phyloP scores from a whole-genome alignment of 495 filamentous ascomycete species.

The Astrothelium subdiscretum region DNA sequence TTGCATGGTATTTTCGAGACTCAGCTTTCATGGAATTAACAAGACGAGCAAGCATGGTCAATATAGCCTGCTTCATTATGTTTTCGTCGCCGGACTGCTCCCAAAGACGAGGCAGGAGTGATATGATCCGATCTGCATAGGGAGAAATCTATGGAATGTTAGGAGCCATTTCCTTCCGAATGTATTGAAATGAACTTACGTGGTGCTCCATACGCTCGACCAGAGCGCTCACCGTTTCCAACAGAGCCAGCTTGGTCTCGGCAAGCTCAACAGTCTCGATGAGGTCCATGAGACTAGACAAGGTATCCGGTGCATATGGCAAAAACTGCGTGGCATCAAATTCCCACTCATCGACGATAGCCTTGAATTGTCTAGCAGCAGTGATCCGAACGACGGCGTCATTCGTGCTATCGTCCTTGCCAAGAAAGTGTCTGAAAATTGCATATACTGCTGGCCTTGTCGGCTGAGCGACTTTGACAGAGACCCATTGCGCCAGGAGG shows the following conservation, averaged over 20 bases:
- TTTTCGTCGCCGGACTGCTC: conserved; percentile 67
- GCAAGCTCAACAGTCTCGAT: conserved; percentile 69
- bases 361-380: conserved; percentile 70
- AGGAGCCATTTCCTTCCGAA: neutral
- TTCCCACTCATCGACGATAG: conserved; percentile 70
- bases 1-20: conserved; percentile 55
- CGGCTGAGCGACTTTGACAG: conserved; percentile 52
- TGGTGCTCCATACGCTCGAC: conserved; percentile 68
- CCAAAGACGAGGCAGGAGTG: conserved; percentile 75
- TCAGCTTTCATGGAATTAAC: conserved; percentile 67
- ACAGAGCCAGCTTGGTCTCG: conserved; percentile 76
- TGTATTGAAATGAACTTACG: conserved; percentile 31
- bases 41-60: conserved; percentile 69
- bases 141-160: conserved; percentile 40
- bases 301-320: conserved; percentile 58
- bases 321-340: conserved; percentile 59
- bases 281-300: conserved; percentile 59
- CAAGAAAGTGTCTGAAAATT: conserved; percentile 80
- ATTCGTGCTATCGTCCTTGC: conserved; percentile 63
- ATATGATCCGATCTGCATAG: conserved; percentile 70
- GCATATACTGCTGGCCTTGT: conserved; percentile 68
- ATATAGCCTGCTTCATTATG: conserved; percentile 81
- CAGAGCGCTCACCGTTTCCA: conserved; percentile 71
- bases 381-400: conserved; percentile 89
- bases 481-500: conserved; percentile 78